phyloP scores from a whole-genome alignment of 192 early-diverging fungal genomes.

The Lunasporangiospora selenospora region DNA sequence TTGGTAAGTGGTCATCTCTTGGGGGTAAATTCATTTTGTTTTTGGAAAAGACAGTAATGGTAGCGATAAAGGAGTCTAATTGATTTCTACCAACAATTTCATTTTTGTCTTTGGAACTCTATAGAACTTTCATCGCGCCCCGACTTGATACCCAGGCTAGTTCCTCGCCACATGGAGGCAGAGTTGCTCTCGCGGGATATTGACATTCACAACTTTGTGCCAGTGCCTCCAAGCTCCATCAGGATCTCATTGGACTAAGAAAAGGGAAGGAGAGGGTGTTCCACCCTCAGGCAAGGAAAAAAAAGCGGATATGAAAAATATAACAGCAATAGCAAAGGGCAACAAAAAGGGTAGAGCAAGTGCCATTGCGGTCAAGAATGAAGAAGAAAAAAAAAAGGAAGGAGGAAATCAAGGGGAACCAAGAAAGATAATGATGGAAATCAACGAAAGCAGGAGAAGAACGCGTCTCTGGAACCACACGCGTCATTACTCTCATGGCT shows the following conservation, averaged over 20 bases:
- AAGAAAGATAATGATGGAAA: too few species aligned
- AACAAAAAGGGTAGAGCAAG: too few species aligned
- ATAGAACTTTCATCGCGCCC: slow-evolving; percentile 89
- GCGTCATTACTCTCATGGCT: too few species aligned
- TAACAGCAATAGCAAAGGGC: too few species aligned
- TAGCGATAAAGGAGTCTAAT: background rate
- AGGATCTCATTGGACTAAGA: slow-evolving; percentile 56
- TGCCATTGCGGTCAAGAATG: too few species aligned
- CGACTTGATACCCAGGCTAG: slow-evolving; percentile 76
- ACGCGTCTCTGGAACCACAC: too few species aligned
- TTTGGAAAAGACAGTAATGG: background rate
- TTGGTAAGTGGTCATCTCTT: slow-evolving; percentile 56
- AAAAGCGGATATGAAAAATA: too few species aligned
- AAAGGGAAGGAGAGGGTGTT: background rate
- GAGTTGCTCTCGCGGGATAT: slow-evolving; percentile 73
- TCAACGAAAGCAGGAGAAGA: too few species aligned
- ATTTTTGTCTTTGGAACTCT: slow-evolving; percentile 4
- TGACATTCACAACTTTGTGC: slow-evolving; percentile 76
- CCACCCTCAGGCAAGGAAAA: too few species aligned
- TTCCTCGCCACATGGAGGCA: slow-evolving; percentile 80
- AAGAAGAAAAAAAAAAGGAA: too few species aligned
- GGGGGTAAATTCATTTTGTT: background rate
- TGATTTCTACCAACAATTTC: background rate
- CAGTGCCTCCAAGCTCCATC: slow-evolving; percentile 55
- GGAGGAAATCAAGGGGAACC: too few species aligned